Conservation (phyloP, 1,284 basidiomycete genomes). For the Leccinum huronense region DNA sequence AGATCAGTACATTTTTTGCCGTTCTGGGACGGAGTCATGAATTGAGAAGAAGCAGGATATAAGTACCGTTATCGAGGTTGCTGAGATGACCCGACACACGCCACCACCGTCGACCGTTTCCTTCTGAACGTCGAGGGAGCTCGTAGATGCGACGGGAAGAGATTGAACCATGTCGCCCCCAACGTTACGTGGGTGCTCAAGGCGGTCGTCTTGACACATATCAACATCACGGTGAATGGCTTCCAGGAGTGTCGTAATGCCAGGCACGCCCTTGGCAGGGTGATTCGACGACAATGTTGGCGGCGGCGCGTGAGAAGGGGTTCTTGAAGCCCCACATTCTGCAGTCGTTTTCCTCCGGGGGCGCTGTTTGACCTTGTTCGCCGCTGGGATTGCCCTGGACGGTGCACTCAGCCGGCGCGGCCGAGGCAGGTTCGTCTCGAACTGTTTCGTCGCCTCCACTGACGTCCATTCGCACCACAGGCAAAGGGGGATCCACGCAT, state of each 20-base stretch:
- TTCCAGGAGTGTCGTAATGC: slow-evolving; percentile 31
- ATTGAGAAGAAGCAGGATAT: slow-evolving; percentile 17
- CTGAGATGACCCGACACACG: slow-evolving; percentile 31
- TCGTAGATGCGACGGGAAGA: slow-evolving; percentile 6
- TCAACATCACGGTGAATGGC: slow-evolving; percentile 19
- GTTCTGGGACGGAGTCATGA: slow-evolving; percentile 17
- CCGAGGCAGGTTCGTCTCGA: slow-evolving; percentile 36
- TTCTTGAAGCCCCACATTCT: slow-evolving; percentile 25
- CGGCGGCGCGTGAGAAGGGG: slow-evolving; percentile 24
- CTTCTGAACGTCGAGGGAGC: slow-evolving; percentile 18
- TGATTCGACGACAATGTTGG: slow-evolving; percentile 12
- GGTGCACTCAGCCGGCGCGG: slow-evolving; percentile 43
- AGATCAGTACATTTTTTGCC: slow-evolving; percentile 20
- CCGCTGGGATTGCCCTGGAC: slow-evolving; percentile 24
- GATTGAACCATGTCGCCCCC: slow-evolving; percentile 5
- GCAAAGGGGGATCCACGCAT: slow-evolving; percentile 51
- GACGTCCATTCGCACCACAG: slow-evolving; percentile 57
- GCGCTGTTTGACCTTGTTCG: slow-evolving; percentile 19
- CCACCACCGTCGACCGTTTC: slow-evolving; percentile 28
- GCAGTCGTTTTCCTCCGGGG: slow-evolving; percentile 23
- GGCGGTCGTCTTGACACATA: slow-evolving; percentile 19
- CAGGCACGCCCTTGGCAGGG: slow-evolving; percentile 19
- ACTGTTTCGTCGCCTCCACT: slow-evolving; percentile 39
- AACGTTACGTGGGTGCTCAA: slow-evolving; percentile 18
- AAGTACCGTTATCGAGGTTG: slow-evolving; percentile 38